These are phyloP conservation scores for Magnusiomyces ingens DNA, from an alignment of 1,139 yeast genomes.

Conservation along the genomic window DNA sequence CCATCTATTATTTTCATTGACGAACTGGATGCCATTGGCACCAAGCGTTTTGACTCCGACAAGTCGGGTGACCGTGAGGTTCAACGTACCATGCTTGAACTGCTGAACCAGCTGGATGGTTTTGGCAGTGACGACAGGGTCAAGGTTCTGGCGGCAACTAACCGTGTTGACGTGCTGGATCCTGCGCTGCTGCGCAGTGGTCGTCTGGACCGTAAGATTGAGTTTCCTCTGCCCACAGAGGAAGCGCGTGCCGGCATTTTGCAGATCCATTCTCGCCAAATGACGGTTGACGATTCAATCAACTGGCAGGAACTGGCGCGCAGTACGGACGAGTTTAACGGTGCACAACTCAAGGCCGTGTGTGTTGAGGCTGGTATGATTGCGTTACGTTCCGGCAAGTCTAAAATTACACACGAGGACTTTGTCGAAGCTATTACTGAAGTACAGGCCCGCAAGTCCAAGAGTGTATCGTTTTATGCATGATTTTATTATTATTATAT, in stretches of 20 bases:
- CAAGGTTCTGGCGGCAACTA: conserved; percentile 95
- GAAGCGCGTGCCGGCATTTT: conserved; percentile 95
- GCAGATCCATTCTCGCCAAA: conserved; percentile 94
- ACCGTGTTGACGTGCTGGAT: conserved; percentile 94
- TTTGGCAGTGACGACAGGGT: conserved; percentile 98
- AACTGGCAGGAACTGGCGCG: conserved; percentile 98
- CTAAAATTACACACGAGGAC: conserved; percentile 90
- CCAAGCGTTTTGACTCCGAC: conserved; percentile 96
- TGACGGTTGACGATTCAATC: conserved; percentile 87
- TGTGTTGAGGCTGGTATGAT: conserved; percentile 99
- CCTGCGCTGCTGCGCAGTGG: conserved; percentile 97
- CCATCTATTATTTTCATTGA: conserved; percentile 97
- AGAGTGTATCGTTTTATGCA: conserved; percentile 94
- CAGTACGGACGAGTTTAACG: conserved; percentile 96
- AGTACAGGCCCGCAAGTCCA: conserved; percentile 95
- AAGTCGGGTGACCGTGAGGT: conserved; percentile 98
- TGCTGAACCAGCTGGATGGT: conserved; percentile 94
- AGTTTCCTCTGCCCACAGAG: conserved; percentile 94
- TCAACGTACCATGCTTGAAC: conserved; percentile 97
- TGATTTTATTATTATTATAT: conserved; percentile 26
- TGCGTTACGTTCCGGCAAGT: conserved; percentile 92
- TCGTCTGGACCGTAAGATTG: conserved; percentile 94
- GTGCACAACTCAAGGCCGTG: conserved; percentile 97
- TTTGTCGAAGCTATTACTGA: conserved; percentile 97
- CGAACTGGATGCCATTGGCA: conserved; percentile 97